phyloP scores from a whole-genome alignment of 805 yeast genomes.

The Maudiozyma barnettii region DNA sequence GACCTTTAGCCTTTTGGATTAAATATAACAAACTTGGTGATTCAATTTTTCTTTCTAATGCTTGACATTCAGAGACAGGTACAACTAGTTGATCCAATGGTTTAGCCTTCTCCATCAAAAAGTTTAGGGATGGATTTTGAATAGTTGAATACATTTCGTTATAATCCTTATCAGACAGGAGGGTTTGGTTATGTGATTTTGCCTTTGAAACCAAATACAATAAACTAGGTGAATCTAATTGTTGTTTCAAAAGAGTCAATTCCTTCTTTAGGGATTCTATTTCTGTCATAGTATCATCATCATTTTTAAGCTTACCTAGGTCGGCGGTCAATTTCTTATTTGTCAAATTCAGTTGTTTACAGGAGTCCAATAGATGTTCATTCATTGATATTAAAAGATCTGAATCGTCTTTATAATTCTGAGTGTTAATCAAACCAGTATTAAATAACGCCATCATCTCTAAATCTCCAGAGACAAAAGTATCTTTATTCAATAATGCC shows the following conservation, averaged over 20 bases:
- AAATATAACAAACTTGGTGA: not conserved
- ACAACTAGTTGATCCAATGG: not conserved
- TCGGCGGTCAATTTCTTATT: not conserved
- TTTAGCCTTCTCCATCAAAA: not conserved
- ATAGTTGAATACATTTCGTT: constrained; percentile 2
- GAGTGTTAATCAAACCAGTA: constrained; percentile 10
- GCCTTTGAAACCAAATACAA: not conserved
- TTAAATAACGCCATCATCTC: constrained; percentile 28
- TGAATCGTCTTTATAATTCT: constrained; percentile 40
- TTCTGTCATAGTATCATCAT: constrained; percentile 1
- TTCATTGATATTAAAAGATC: constrained; percentile 65
- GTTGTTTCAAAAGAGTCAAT: constrained; percentile 4
- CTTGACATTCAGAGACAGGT: not conserved
- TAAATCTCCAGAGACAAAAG: constrained; percentile 33
- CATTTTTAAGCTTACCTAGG: not conserved
- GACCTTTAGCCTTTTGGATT: not conserved
- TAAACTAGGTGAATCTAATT: not conserved
- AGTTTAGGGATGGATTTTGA: not conserved
- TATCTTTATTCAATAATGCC: not conserved
- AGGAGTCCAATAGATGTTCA: constrained; percentile 47
- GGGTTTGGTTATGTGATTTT: not conserved
- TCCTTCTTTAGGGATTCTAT: constrained; percentile 6
- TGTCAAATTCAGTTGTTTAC: not conserved
- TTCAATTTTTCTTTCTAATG: not conserved
- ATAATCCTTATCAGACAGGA: constrained; percentile 11